Conservation (phyloP, 2,329 filamentous ascomycete species). For the Fusarium pininemorale region DNA sequence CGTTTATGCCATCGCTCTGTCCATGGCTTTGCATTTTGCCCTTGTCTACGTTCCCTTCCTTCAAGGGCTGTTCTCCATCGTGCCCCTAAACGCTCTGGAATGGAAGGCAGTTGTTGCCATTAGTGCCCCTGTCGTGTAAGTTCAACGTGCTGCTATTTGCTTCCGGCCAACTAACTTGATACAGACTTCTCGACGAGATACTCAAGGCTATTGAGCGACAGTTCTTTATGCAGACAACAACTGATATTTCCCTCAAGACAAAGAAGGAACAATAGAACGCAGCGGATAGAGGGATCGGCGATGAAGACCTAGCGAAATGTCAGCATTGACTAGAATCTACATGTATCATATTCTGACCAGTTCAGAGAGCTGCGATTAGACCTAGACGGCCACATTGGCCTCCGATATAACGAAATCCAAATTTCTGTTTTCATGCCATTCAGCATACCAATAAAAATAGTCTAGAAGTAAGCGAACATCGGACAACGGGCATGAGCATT, state of each 20-base stretch:
- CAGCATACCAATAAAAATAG: neutral
- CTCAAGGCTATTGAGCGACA: slow-evolving; percentile 81
- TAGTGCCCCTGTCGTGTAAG: slow-evolving; percentile 92
- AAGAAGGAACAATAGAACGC: slow-evolving; percentile 63
- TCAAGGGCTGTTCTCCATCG: slow-evolving; percentile 87
- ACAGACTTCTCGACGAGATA: slow-evolving; percentile 80
- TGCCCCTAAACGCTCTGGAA: slow-evolving; percentile 84
- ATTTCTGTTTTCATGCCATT: slow-evolving; percentile 14
- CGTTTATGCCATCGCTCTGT: slow-evolving; percentile 90
- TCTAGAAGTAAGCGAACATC: neutral
- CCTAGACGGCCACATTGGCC: slow-evolving; percentile 33
- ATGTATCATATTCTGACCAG: slow-evolving; percentile 39
- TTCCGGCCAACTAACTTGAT: slow-evolving; percentile 35
- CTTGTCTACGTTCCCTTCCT: slow-evolving; percentile 92
- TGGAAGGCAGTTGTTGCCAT: slow-evolving; percentile 92
- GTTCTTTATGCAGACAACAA: slow-evolving; percentile 66
- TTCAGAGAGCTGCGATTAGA: slow-evolving; percentile 32
- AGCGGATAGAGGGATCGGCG: slow-evolving; percentile 19
- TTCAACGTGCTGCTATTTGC: slow-evolving; percentile 34
- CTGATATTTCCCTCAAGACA: slow-evolving; percentile 49
- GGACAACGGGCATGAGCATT: neutral
- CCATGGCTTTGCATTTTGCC: slow-evolving; percentile 94
- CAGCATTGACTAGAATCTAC: slow-evolving; percentile 44
- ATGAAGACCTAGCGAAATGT: slow-evolving; percentile 28
- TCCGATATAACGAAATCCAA: slow-evolving; percentile 17